These are phyloP conservation scores for Erythrobasidium yunnanense DNA, from an alignment of 768 basidiomycete species.

Conservation along the genomic window DNA sequence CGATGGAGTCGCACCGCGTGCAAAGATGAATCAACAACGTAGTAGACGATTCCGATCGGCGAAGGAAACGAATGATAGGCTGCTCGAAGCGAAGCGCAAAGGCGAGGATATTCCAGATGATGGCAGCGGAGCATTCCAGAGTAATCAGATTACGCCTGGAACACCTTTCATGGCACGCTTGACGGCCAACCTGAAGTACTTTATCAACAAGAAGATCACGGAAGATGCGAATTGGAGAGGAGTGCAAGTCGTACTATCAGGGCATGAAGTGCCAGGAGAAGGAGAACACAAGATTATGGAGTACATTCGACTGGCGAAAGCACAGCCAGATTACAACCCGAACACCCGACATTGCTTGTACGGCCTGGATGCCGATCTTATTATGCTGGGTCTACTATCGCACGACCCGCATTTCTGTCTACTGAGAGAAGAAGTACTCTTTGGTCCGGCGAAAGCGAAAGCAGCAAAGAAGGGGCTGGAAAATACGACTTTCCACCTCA, in stretches of 20 bases:
- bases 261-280: constrained; percentile 93
- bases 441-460: constrained; percentile 68
- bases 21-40: constrained; percentile 99
- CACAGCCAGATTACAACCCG: constrained; percentile 90
- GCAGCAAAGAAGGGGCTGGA: constrained; percentile 48
- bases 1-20: constrained; percentile 90
- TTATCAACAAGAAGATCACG: constrained; percentile 92
- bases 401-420: constrained; percentile 99
- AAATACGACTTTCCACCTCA: constrained; percentile 79
- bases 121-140: constrained; percentile 75
- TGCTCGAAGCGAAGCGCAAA: constrained; percentile 73
- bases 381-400: constrained; percentile 92
- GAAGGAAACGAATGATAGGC: constrained; percentile 74
- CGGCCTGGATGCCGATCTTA: constrained; percentile 92
- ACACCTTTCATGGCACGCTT: constrained; percentile 90
- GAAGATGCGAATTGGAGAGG: constrained; percentile 93
- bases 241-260: constrained; percentile 83
- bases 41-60: constrained; percentile 86
- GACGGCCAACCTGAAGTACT: constrained; percentile 87
- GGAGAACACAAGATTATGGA: constrained; percentile 99
- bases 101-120: constrained; percentile 84
- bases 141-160: constrained; percentile 98
- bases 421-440: constrained; percentile 94
- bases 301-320: constrained; percentile 85
- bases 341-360: constrained; percentile 96